phyloP scores from a whole-genome alignment of 495 filamentous ascomycete genomes.

The Geopyxis carbonaria region DNA sequence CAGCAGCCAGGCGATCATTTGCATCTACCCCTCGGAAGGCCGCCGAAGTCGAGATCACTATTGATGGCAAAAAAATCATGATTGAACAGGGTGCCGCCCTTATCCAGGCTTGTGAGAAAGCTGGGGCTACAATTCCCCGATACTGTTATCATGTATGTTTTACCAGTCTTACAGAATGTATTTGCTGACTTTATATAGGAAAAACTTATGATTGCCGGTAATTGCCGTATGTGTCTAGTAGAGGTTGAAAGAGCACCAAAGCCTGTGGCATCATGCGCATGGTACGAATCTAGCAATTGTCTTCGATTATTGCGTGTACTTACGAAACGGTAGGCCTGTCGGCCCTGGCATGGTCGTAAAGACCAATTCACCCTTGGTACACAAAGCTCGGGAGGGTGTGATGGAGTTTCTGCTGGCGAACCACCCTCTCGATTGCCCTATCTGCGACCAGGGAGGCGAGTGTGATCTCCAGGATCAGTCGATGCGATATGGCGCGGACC shows the following conservation, averaged over 20 bases:
- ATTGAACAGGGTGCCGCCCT: constrained; percentile 57
- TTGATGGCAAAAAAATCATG: constrained; percentile 25
- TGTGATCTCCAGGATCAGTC: constrained; percentile 98
- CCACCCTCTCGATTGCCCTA: constrained; percentile 91
- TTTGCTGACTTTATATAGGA: constrained; percentile 18
- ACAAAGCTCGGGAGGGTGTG: constrained; percentile 94
- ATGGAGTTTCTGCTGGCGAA: constrained; percentile 98
- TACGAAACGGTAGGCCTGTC: constrained; percentile 44
- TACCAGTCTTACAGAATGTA: too few species aligned
- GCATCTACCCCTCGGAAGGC: constrained; percentile 12
- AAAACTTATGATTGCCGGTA: constrained; percentile 96
- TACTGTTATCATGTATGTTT: constrained; percentile 90
- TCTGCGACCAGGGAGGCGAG: constrained; percentile 97
- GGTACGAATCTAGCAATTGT: constrained; percentile 25
- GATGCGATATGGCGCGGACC: constrained; percentile 93
- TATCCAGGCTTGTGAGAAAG: constrained; percentile 98
- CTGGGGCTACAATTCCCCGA: constrained; percentile 71
- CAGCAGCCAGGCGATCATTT: constrained; percentile 14
- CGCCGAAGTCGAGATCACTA: constrained; percentile 23
- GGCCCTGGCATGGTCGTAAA: constrained; percentile 98
- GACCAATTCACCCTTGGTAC: constrained; percentile 84
- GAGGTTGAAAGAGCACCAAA: constrained; percentile 93
- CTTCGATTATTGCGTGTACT: constrained; percentile 13
- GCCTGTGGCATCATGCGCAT: constrained; percentile 94
- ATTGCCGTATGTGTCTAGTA: constrained; percentile 98